Base-by-base conservation (phyloP, 305 asterid genomes). In the Salvia sclarea region DNA sequence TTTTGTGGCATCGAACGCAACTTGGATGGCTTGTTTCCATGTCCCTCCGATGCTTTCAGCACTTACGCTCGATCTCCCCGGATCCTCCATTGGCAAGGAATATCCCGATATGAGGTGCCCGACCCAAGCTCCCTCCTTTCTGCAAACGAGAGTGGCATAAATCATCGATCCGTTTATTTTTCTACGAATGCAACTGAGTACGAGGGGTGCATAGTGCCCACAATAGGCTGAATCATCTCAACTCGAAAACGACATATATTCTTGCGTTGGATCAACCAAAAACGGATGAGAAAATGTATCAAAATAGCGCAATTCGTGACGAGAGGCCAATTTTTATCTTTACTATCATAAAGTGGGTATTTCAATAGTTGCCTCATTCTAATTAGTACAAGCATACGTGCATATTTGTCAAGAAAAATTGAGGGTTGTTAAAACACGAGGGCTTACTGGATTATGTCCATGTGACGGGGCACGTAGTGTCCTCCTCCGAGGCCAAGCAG, bases 401-500 rank as follows among this genome's bases (percentile, higher is more conserved):
- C n/a, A n/a, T n/a, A n/a, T n/a, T n/a, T n/a, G n/a, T n/a, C n/a
- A n/a, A n/a, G n/a, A n/a, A n/a, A n/a, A n/a, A n/a, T n/a, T n/a
- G n/a, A n/a, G n/a, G n/a, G n/a, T n/a, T n/a, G n/a, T n/a, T n/a
- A n/a, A n/a, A n/a, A n/a, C n/a, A n/a, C n/a, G n/a, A n/a, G 57
- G 56, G 80, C 96, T 91, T 82, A 91, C 98, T 61, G 72, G 64
- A 94, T 78, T 48, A 94, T 72, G 73, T 94, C 98, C 95, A 86
- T 87, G 77, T 94, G 97, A 17, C 98, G 85, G 9, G 98, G 98
- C 30, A 88, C 98, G 79, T 94, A 94, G 74, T 94, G 98, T 14
- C 98, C 98, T 68, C 98, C 98, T 76, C 98, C 98, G 24, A 94
- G 71, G 50, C 98, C 98, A 44, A 94, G 90, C 68, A 94, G 85